Evolutionary conservation across 1,284 basidiomycete species (phyloP), one percentile per base, ranked within the genome.

Genomic region (Dichomitus squalens): DNA sequence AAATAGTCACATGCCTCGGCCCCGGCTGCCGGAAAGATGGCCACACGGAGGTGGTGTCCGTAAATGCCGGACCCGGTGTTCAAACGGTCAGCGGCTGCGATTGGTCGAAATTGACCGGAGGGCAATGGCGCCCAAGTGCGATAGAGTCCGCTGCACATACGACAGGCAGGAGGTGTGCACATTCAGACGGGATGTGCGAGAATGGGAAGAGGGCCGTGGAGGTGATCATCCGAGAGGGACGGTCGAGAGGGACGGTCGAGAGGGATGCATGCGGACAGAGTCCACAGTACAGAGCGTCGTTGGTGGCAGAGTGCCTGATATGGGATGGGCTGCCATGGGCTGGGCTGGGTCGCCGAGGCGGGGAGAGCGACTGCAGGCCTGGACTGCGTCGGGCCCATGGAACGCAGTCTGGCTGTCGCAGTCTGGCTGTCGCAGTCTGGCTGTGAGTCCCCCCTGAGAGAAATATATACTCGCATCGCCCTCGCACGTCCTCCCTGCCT

Each of bases 351-450:
- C 33, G 49, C 49, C 18, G 41, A 25, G 7, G 41, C 25, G n/a
- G n/a, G n/a, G n/a, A n/a, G n/a, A n/a, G n/a, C n/a, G n/a, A n/a
- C n/a, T n/a, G n/a, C n/a, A 11, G 49, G 50, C 21, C 44, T 51
- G 50, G 50, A 49, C 55, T 52, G 20, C 29, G 44, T 35, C 25
- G 27, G 41, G 35, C 20, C 29, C 41, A 41, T 34, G 14, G 35
- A 52, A 47, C 51, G 50, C 49, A 48, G 53, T 47, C 54, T 47
- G 51, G 55, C 55, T n/a, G n/a, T n/a, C 51, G 50, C 49, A 48
- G 53, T 47, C 54, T 47, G 51, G 55, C 55, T n/a, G n/a, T n/a
- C 51, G 50, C 49, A 48, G 53, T 47, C 54, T 47, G 51, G 55
- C 55, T 52, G 49, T 25, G 48, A 12, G 38, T 20, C 25, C 34